Evolutionary conservation across 2,329 filamentous ascomycete genomes (phyloP).

Genomic region (Botrytis galanthina): DNA sequence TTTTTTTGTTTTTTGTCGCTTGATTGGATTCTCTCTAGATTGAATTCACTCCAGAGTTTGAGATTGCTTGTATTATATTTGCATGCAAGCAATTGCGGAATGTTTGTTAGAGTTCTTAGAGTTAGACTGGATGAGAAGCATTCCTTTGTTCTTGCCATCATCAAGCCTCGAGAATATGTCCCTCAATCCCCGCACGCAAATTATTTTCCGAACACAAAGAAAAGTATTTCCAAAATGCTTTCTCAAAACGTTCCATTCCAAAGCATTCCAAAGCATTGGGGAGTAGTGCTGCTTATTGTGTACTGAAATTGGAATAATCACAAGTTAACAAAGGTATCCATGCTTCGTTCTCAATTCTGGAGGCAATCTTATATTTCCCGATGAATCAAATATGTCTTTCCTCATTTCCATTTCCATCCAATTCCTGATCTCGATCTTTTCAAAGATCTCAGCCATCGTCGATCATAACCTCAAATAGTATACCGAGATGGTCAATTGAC

Average conservation of each 20-base stretch:
- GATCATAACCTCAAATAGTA: background rate
- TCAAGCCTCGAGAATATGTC: background rate
- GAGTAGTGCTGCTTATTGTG: background rate
- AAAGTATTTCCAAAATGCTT: background rate
- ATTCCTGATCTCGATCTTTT: background rate
- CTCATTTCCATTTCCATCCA: constrained; percentile 5
- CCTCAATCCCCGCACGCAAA: background rate
- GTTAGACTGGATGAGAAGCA: background rate
- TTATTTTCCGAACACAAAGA: constrained; percentile 1
- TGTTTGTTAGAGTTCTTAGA: background rate
- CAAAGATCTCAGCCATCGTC: background rate
- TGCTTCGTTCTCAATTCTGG: background rate
- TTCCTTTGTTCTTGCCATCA: background rate
- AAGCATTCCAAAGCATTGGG: background rate
- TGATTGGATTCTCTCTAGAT: background rate
- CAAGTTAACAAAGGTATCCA: background rate
- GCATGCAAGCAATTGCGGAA: background rate
- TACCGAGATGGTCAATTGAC: background rate
- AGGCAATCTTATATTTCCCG: background rate
- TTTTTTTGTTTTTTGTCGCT: no score
- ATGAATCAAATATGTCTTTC: background rate
- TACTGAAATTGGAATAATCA: background rate
- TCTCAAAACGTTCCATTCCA: background rate
- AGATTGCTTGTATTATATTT: background rate
- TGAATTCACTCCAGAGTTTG: background rate